Evolutionary conservation across 1,284 basidiomycete genomes (phyloP), one percentile per base, ranked within the genome.

Genomic region (Coniferiporia sulphurascens): DNA sequence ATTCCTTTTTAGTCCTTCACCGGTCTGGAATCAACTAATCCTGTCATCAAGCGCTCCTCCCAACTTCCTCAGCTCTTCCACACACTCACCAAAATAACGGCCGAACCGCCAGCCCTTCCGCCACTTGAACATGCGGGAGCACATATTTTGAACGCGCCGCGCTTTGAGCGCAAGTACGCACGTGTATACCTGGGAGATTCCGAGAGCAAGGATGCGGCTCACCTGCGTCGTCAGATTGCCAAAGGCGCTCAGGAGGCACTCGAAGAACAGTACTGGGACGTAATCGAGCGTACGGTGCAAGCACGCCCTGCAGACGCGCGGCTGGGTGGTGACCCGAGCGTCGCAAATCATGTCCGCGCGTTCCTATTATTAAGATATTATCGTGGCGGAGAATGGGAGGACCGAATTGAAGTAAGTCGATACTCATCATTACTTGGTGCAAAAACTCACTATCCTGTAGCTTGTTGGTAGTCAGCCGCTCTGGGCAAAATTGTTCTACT

Each of bases 401-500:
- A 90, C 64, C 80, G 85, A 57, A 86, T 95, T 59, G 93, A 97
- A 81, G 90, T 91, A 36, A 32, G 80, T 15, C 8, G 54, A 21
- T 34, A 10, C 50, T 13, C 19, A 49, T 22, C 22, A 53, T 55
- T 64, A 10, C 61, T 17, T 48, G 48, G 32, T 48, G 38, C 17
- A 21, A 34, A 60, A 55, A 13, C 8, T n/a, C 36, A 22, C 27
- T 13, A 9, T 22, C 17, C 57, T 49, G 22, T 61, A 94, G 89
- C 77, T 93, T 55, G 84, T 95, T 22, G 85, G 86, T 55, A 89
- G 91, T 13, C 87, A 89, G 66, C 93, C 95, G 5, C 68, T 98
- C 13, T 99, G 95, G 95, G 95, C 95, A 12, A 86, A 91, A 61
- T 73, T 97, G 45, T 99, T 93, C 75, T 94, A 91, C 73, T 82